Conservation (phyloP, 2,329 filamentous ascomycete genomes). For the Sclerotinia borealis region DNA sequence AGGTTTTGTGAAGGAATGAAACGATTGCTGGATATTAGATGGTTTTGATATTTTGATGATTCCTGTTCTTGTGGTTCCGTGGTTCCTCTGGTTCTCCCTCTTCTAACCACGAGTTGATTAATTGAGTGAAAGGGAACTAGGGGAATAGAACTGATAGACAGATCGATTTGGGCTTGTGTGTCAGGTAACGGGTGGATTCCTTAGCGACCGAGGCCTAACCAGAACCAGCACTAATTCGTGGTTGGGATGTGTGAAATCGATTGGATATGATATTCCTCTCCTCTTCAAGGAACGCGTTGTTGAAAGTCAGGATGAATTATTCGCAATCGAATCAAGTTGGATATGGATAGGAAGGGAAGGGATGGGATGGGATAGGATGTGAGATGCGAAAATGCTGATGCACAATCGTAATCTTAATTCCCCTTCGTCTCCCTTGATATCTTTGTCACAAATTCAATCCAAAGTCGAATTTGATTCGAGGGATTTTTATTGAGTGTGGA, state of each 20-base stretch:
- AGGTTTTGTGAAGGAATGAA: not conserved
- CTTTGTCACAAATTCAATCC: not conserved
- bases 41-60: not conserved
- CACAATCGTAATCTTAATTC: not conserved
- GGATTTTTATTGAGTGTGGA: not conserved
- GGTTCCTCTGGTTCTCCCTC: not conserved
- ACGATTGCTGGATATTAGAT: not conserved
- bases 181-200: constrained; percentile 12
- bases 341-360: not conserved
- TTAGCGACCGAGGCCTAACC: constrained; percentile 19
- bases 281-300: not conserved
- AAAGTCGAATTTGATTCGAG: constrained; percentile 4
- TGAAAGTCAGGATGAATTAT: not conserved
- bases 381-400: constrained; percentile 5
- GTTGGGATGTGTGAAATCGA: not conserved
- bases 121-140: not conserved
- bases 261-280: not conserved
- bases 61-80: not conserved
- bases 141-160: constrained; percentile 1
- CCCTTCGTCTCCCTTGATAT: constrained; percentile 7
- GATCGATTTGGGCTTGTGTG: not conserved
- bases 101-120: not conserved
- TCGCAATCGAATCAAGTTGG: constrained; percentile 4
- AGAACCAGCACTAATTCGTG: not conserved
- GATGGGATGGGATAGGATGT: not conserved